Conservation (phyloP, 208 protist genomes). For the Endotrypanum monterogeii region DNA sequence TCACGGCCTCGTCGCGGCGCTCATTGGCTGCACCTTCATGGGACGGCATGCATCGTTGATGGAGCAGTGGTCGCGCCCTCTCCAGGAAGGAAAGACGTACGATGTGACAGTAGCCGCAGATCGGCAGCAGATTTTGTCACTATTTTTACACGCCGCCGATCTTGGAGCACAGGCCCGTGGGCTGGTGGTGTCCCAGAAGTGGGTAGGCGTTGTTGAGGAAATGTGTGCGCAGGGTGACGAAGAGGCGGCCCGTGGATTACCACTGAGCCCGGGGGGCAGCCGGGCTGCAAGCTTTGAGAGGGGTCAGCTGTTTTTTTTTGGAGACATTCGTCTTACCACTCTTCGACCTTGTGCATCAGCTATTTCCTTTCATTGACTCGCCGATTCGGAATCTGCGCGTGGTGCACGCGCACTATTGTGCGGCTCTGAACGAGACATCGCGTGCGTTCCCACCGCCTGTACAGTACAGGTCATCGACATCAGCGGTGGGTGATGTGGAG, state of each 20-base stretch:
- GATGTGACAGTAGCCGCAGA: constrained; percentile 44
- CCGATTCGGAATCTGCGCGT: constrained; percentile 55
- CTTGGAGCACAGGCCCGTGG: constrained; percentile 68
- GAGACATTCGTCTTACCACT: constrained; percentile 71
- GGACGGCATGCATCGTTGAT: constrained; percentile 41
- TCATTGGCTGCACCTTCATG: constrained; percentile 79
- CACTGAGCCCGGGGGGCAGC: constrained; percentile 50
- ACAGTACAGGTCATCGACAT: constrained; percentile 5
- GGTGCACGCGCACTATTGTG: constrained; percentile 56
- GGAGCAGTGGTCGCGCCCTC: constrained; percentile 26
- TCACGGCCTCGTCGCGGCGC: constrained; percentile 44
- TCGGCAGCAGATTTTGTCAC: constrained; percentile 51
- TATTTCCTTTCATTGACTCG: constrained; percentile 51
- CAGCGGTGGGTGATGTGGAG: not conserved
- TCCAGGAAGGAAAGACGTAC: constrained; percentile 23
- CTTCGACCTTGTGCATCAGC: constrained; percentile 66
- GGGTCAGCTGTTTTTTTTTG: constrained; percentile 75
- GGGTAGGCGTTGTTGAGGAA: constrained; percentile 80
- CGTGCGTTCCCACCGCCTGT: constrained; percentile 26
- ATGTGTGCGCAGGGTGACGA: constrained; percentile 76
- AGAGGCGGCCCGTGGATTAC: constrained; percentile 48
- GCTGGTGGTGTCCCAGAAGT: constrained; percentile 58
- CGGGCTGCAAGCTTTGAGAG: constrained; percentile 29
- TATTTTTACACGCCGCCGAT: constrained; percentile 82
- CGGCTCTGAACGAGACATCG: not conserved